Evolutionary conservation across 495 filamentous ascomycete genomes (phyloP).

Genomic region (Penicillium odoratum): DNA sequence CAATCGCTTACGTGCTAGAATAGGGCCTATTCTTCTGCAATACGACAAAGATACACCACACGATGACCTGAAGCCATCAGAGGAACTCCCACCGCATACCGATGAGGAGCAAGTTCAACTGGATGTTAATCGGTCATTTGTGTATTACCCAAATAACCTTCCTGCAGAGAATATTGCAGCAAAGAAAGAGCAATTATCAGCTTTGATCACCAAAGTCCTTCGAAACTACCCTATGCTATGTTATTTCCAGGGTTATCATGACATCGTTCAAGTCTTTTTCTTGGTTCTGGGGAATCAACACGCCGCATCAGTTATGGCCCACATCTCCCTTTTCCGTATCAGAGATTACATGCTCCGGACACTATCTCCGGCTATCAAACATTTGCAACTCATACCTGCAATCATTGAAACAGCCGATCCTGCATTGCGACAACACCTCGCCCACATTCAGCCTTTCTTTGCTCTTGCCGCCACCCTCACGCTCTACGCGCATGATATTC

Average conservation of each 20-base stretch:
- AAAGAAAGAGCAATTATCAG: constrained; percentile 70
- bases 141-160: constrained; percentile 88
- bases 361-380: constrained; percentile 74
- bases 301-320: constrained; percentile 61
- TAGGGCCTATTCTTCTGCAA: constrained; percentile 83
- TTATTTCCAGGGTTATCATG: constrained; percentile 99
- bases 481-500: constrained; percentile 93
- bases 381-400: constrained; percentile 80
- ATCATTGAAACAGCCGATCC: constrained; percentile 72
- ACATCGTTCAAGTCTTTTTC: constrained; percentile 95
- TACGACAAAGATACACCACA: constrained; percentile 32
- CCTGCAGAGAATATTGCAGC: constrained; percentile 56
- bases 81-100: constrained; percentile 61
- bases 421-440: constrained; percentile 67
- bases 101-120: constrained; percentile 87
- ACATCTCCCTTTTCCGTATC: constrained; percentile 83
- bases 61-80: constrained; percentile 44
- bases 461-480: constrained; percentile 88
- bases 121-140: constrained; percentile 93
- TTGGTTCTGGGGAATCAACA: constrained; percentile 68
- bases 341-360: constrained; percentile 97
- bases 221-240: constrained; percentile 80
- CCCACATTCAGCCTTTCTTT: constrained; percentile 82
- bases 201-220: constrained; percentile 73
- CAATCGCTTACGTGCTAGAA: constrained; percentile 8